phyloP scores from a whole-genome alignment of 805 yeast genomes.

The Cyberlindnera euphorbiiphila region DNA sequence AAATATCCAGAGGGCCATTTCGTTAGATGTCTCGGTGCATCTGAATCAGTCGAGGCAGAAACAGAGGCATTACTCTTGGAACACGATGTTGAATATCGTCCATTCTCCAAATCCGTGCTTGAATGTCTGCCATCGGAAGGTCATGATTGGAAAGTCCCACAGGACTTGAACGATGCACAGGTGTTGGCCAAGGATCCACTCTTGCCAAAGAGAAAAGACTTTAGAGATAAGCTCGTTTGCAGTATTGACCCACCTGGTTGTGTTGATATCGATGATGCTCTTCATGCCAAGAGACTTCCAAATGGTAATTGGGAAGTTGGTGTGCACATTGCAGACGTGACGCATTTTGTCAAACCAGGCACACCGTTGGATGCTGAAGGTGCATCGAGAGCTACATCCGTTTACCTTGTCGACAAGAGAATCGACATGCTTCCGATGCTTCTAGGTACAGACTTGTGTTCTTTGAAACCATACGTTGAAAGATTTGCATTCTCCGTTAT shows the following conservation, averaged over 20 bases:
- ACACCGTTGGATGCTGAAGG: conserved; percentile 94
- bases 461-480: conserved; percentile 91
- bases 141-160: conserved; percentile 88
- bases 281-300: conserved; percentile 79
- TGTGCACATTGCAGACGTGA: conserved; percentile 98
- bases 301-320: conserved; percentile 97
- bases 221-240: conserved; percentile 86
- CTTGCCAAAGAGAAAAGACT: conserved; percentile 65
- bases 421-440: conserved; percentile 97
- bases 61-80: conserved; percentile 91
- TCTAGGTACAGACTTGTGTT: conserved; percentile 93
- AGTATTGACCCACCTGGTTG: conserved; percentile 97
- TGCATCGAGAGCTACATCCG: conserved; percentile 96
- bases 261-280: conserved; percentile 98
- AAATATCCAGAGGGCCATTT: conserved; percentile 93
- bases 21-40: conserved; percentile 81
- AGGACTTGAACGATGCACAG: conserved; percentile 49
- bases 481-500: conserved; percentile 92
- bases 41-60: conserved; percentile 92
- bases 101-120: conserved; percentile 87
- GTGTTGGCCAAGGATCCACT: conserved; percentile 44
- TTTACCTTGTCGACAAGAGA: conserved; percentile 94
- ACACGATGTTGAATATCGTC: conserved; percentile 95
- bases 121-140: conserved; percentile 94
- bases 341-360: conserved; percentile 91